Percentiles rank a stretch among this genome's conserved stretches.
phyloP scores from a whole-genome alignment of 2,329 filamentous ascomycete genomes.

The Cladosporium sphaerospermum region DNA sequence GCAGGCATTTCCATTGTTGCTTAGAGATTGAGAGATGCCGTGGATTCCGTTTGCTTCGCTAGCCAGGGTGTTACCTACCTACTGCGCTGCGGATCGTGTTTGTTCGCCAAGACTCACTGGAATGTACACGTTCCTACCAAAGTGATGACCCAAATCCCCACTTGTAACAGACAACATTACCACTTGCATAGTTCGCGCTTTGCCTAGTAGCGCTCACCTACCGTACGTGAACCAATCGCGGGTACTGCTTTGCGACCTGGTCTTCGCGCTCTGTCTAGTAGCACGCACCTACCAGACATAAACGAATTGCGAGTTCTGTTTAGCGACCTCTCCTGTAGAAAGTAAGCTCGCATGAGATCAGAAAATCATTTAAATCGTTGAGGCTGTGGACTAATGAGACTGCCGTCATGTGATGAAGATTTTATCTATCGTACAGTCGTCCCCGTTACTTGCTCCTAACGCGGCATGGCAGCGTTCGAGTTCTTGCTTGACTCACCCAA shows the following conservation, averaged over 20 bases:
- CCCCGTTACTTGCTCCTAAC: constrained; percentile 17
- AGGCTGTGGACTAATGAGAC: no score
- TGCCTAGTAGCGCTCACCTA: no score
- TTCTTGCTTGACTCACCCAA: constrained; percentile 61
- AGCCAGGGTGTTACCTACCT: not conserved
- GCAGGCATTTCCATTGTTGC: no score
- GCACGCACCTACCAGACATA: no score
- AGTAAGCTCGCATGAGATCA: constrained; percentile 4
- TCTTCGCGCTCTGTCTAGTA: no score
- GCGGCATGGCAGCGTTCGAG: constrained; percentile 35
- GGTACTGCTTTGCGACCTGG: no score
- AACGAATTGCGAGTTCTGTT: no score
- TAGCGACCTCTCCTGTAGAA: not conserved
- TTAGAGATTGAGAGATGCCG: not conserved
- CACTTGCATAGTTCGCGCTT: no score
- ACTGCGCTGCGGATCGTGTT: not conserved
- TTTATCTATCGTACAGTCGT: constrained; percentile 11
- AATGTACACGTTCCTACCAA: not conserved
- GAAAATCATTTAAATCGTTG: no score
- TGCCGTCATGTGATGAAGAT: not conserved
- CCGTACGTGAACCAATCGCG: no score
- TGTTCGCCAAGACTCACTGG: not conserved
- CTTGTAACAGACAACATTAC: no score
- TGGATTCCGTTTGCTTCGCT: not conserved
- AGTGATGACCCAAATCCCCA: no score